These are phyloP conservation scores for Phytophthora cactorum DNA, from an alignment of 352 stramenopile genomes.

Conservation along the genomic window DNA sequence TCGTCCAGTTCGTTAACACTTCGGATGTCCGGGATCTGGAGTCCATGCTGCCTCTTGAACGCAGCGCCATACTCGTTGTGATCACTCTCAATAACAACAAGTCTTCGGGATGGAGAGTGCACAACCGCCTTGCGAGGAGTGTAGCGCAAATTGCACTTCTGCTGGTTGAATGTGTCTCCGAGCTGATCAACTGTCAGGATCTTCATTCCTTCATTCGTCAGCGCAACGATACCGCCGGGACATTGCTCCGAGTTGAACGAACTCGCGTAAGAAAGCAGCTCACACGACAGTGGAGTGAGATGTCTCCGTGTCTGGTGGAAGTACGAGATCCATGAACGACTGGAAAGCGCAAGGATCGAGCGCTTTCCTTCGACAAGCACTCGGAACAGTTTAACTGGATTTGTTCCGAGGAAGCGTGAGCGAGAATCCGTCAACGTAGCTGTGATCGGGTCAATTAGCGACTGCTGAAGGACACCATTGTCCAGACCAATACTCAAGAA, in stretches of 20 bases:
- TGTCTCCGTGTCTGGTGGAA: constrained; percentile 91
- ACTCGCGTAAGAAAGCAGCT: constrained; percentile 94
- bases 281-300: constrained; percentile 96
- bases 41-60: constrained; percentile 87
- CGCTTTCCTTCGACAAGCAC: constrained; percentile 89
- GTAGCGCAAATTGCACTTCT: constrained; percentile 95
- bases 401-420: constrained; percentile 94
- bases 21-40: constrained; percentile 68
- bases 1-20: constrained; percentile 57
- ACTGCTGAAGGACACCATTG: constrained; percentile 96
- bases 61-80: constrained; percentile 95
- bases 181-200: constrained; percentile 97
- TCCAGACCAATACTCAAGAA: constrained; percentile 92
- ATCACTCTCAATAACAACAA: constrained; percentile 98
- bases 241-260: constrained; percentile 97
- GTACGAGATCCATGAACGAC: constrained; percentile 96
- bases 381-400: constrained; percentile 96
- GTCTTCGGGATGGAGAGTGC: constrained; percentile 82
- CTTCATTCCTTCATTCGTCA: constrained; percentile 95
- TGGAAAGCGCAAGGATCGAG: constrained; percentile 95
- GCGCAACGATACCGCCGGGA: constrained; percentile 96
- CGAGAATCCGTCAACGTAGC: constrained; percentile 85
- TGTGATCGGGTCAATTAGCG: constrained; percentile 89
- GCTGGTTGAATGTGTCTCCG: constrained; percentile 98
- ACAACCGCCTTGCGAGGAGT: constrained; percentile 97